Evolutionary conservation across 116 monocot genomes (phyloP).

Genomic region (Iris pallida): DNA sequence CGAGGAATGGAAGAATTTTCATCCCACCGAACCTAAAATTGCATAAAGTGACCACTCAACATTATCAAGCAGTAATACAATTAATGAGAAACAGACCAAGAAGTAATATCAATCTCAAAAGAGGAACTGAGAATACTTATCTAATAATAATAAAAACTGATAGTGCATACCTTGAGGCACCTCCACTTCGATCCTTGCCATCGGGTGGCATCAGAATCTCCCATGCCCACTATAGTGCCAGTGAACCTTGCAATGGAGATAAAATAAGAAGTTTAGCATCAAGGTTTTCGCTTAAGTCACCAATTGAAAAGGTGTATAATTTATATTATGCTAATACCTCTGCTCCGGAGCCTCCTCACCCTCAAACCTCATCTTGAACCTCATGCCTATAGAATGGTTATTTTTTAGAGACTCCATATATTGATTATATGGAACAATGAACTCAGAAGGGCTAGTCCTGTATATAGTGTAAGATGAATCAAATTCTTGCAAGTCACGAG

Average conservation of each 20-base stretch:
- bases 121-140: neutral
- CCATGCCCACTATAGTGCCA: conserved; percentile 79
- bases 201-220: conserved; percentile 56
- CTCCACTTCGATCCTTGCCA: conserved; percentile 95
- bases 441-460: conserved; percentile 62
- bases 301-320: neutral
- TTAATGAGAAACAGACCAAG: neutral
- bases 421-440: conserved; percentile 50
- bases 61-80: neutral
- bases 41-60: neutral
- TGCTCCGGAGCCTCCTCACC: conserved; percentile 60
- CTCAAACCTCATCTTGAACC: conserved; percentile 59
- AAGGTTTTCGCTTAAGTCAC: too few species aligned
- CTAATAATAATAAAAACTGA: neutral
- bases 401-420: conserved; percentile 41
- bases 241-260: conserved; percentile 56
- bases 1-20: conserved; percentile 73
- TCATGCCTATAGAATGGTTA: conserved; percentile 41
- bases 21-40: conserved; percentile 85
- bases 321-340: conserved; percentile 16
- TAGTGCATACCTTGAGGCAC: conserved; percentile 65
- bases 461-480: neutral
- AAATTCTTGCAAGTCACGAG: too few species aligned
- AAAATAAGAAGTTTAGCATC: neutral
- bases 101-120: too few species aligned